Percentiles rank a stretch among this genome's conserved stretches.
phyloP scores from a whole-genome alignment of 805 yeast genomes.

The Candida vartiovaarae region DNA sequence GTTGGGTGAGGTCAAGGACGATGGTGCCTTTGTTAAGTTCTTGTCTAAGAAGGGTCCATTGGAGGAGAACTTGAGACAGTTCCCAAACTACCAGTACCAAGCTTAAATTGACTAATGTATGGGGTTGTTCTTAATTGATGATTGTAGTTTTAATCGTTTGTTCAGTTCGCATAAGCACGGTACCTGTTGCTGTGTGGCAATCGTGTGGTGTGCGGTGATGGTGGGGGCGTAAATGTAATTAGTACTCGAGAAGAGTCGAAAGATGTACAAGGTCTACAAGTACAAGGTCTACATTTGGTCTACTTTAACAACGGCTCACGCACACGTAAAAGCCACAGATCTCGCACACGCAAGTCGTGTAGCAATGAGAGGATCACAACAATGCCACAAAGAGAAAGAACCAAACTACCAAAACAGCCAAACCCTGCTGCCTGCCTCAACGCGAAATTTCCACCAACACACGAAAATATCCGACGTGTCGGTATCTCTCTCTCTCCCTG shows the following conservation, averaged over 20 bases:
- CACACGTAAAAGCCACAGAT: too few species aligned
- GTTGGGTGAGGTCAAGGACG: slow-evolving; percentile 94
- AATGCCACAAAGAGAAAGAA: too few species aligned
- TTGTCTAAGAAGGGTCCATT: slow-evolving; percentile 93
- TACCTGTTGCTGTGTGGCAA: too few species aligned
- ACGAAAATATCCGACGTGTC: neutral
- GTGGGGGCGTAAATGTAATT: too few species aligned
- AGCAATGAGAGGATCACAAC: too few species aligned
- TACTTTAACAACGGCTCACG: too few species aligned
- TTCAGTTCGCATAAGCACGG: neutral
- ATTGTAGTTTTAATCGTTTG: neutral
- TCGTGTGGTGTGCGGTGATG: too few species aligned
- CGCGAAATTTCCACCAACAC: neutral
- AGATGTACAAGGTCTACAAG: too few species aligned
- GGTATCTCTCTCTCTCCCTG: neutral
- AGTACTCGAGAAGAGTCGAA: too few species aligned
- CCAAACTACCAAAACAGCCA: too few species aligned
- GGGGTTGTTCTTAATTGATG: neutral
- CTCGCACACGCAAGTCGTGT: too few species aligned
- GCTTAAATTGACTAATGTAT: slow-evolving; percentile 27
- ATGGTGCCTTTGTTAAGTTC: slow-evolving; percentile 99
- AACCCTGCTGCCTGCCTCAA: neutral
- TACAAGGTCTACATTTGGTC: too few species aligned
- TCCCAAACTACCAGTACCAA: slow-evolving; percentile 69
- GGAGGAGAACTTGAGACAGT: slow-evolving; percentile 82